phyloP scores from a whole-genome alignment of 192 early-diverging fungal genomes.

The Oehlia diaphana region DNA sequence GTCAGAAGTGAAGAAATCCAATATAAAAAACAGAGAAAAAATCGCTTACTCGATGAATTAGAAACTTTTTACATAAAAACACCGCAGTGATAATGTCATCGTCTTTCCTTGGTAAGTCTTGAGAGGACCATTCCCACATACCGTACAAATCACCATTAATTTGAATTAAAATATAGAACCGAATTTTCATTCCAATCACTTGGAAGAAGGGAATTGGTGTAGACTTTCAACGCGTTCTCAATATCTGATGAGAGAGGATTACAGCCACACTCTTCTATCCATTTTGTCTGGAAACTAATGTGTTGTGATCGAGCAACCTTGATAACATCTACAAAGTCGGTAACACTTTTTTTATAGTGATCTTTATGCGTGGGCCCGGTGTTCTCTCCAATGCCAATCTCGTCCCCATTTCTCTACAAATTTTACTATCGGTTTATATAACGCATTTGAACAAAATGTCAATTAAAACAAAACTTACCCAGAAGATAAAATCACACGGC shows the following conservation, averaged over 20 bases:
- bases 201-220: constrained; percentile 25
- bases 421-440: neutral
- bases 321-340: constrained; percentile 14
- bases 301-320: constrained; percentile 17
- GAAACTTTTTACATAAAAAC: neutral
- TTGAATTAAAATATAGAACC: constrained; percentile 27
- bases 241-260: constrained; percentile 19
- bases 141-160: constrained; percentile 6
- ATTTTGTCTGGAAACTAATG: neutral
- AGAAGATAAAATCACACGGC: too few relatives aligned
- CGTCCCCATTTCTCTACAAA: neutral
- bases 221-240: neutral
- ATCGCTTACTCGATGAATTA: neutral
- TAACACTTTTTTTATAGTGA: constrained; percentile 1
- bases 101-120: too few relatives aligned
- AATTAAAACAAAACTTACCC: neutral
- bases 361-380: constrained; percentile 14
- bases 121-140: too few relatives aligned
- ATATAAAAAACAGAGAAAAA: too few relatives aligned
- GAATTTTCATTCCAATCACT: constrained; percentile 15
- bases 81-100: neutral
- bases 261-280: neutral
- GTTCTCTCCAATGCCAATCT: constrained; percentile 5
- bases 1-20: too few relatives aligned
- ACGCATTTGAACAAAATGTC: neutral